Base-by-base conservation (phyloP, 1,284 basidiomycete genomes). In the Apiotrichum gamsii region DNA sequence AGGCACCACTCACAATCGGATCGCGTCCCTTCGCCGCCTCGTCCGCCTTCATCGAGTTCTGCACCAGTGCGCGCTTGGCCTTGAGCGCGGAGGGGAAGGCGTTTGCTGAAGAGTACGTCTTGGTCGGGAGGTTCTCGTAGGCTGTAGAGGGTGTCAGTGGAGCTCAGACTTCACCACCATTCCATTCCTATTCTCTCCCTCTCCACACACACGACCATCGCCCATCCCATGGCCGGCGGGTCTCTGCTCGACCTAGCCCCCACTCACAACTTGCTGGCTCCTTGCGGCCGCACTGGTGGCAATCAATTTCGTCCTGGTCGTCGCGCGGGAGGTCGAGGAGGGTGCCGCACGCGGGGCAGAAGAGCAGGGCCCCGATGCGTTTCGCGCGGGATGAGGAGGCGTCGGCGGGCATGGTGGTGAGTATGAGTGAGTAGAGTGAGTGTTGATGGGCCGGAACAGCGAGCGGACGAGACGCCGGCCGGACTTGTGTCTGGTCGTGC, bases 331-430 rank as follows among this genome's bases (percentile, higher is more conserved):
- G 74, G 58, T 87, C 82, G 19, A 98, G 82, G 35, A 98, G 75
- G 0, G 88, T 91, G 15, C 90, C 90, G 64, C 94, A 98, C 51
- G 83, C 79, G 8, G 87, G 85, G 73, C 94, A 98, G 74, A 98
- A 97, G 38, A 97, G 77, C 21, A 97, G 77, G 5, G 91, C 91
- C 44, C 94, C 90, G 43, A 73, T 71, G 28, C 68, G 53, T 41
- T 61, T 55, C 1, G 64, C 65, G 39, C 52, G 45, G 29, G 58
- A 40, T 8, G 44, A 40, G 25, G 43, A 23, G 11, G 45, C 23
- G 21, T 14, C 25, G 4, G 49, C 33, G 20, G 39, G 11, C 39
- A 54, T 44, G 35, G 28, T 38, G 25, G 25, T 11, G 6, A 18
- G 24, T n/a, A n/a, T n/a, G n/a, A n/a, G n/a, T n/a, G n/a, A n/a